Conservation (phyloP, 768 basidiomycete genomes). For the Hirschioporus abietinus region DNA sequence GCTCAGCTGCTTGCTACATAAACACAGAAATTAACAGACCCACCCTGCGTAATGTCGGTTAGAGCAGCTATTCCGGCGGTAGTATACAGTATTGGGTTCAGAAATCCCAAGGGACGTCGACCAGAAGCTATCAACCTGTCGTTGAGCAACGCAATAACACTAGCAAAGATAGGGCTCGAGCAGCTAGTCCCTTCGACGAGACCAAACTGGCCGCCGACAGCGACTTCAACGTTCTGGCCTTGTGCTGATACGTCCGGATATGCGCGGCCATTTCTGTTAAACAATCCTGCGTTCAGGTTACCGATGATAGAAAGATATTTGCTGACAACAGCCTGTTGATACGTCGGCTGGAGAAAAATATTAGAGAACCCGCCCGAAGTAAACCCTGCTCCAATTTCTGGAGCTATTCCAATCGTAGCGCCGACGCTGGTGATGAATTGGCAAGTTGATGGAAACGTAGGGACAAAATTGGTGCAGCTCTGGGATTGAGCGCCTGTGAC, state of each 20-base stretch:
- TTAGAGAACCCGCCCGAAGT: slow-evolving; percentile 20
- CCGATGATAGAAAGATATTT: slow-evolving; percentile 12
- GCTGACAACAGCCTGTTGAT: slow-evolving; percentile 11
- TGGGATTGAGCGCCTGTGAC: slow-evolving; percentile 14
- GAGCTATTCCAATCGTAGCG: slow-evolving; percentile 12
- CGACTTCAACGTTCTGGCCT: slow-evolving; percentile 10
- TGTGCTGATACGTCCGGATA: slow-evolving; percentile 30
- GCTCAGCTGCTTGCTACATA: not conserved
- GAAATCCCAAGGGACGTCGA: slow-evolving; percentile 13
- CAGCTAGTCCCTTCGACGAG: slow-evolving; percentile 10
- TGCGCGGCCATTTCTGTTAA: slow-evolving; percentile 20
- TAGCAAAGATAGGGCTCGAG: too few relatives aligned
- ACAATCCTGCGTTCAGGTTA: slow-evolving; percentile 12
- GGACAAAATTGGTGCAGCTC: slow-evolving; percentile 15
- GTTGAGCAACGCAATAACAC: slow-evolving; percentile 15
- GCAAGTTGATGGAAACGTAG: slow-evolving; percentile 19
- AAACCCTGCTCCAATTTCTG: slow-evolving; percentile 13
- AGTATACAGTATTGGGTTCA: slow-evolving; percentile 18
- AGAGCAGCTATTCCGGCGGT: slow-evolving; percentile 11
- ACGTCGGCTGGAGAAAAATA: slow-evolving; percentile 13
- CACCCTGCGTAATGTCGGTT: slow-evolving; percentile 14
- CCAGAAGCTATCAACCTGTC: slow-evolving; percentile 12
- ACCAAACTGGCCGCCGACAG: slow-evolving; percentile 6
- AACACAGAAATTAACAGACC: not conserved
- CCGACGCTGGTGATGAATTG: slow-evolving; percentile 16